These are phyloP conservation scores for Cystoderma amianthinum DNA, from an alignment of 768 basidiomycete species.

Conservation along the genomic window DNA sequence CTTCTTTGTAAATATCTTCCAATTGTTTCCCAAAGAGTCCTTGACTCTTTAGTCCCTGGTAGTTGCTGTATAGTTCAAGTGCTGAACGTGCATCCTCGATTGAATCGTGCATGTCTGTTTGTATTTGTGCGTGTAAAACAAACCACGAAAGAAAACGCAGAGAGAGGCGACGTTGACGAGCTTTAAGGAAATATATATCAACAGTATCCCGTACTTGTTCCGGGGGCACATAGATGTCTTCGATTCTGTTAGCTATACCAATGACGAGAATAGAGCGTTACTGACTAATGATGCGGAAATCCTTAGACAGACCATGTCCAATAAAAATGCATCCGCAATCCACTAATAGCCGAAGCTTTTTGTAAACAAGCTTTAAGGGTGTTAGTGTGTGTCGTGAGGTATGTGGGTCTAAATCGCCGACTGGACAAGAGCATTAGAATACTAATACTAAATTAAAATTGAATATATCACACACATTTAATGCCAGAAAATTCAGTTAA, in stretches of 20 bases:
- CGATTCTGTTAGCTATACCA: not conserved
- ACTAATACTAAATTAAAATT: not conserved
- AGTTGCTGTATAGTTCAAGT: slow-evolving; percentile 77
- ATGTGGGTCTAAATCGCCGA: slow-evolving; percentile 86
- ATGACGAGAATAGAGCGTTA: not conserved
- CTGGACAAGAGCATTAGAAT: slow-evolving; percentile 30
- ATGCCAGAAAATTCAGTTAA: slow-evolving; percentile 97
- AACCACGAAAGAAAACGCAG: slow-evolving; percentile 93
- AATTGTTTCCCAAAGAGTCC: slow-evolving; percentile 82
- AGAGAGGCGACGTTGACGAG: slow-evolving; percentile 82
- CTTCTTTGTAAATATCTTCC: slow-evolving; percentile 78
- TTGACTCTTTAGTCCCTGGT: slow-evolving; percentile 66
- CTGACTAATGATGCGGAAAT: slow-evolving; percentile 97
- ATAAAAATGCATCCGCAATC: slow-evolving; percentile 96
- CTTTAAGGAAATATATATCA: slow-evolving; percentile 84
- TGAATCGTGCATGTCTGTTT: slow-evolving; percentile 94
- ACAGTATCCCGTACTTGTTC: slow-evolving; percentile 97
- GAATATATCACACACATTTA: slow-evolving; percentile 50
- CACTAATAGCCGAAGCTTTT: slow-evolving; percentile 89
- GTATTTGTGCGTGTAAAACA: slow-evolving; percentile 86
- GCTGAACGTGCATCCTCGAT: slow-evolving; percentile 94
- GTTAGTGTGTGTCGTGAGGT: slow-evolving; percentile 84
- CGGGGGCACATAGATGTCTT: slow-evolving; percentile 94
- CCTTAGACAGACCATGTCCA: slow-evolving; percentile 94
- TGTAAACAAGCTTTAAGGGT: slow-evolving; percentile 96